These are phyloP conservation scores for Solanum piurae DNA, from an alignment of 257 asterid species.

Conservation along the genomic window DNA sequence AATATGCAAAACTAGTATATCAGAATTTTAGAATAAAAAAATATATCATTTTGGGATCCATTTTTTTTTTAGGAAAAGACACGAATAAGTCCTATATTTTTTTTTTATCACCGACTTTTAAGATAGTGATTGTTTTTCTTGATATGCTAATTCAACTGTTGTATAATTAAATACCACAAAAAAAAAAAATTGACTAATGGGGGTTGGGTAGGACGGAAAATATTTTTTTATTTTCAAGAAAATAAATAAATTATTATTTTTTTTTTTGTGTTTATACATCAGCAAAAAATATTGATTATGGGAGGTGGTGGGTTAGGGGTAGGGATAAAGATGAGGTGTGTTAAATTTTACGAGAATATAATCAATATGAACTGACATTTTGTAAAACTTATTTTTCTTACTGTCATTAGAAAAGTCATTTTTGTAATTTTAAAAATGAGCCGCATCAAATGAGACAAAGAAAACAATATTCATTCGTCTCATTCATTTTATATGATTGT, in stretches of 20 bases:
- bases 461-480: not conserved
- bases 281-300: not conserved
- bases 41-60: not conserved
- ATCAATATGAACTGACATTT: not conserved
- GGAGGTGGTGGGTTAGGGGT: not conserved
- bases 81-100: not conserved
- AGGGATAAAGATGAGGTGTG: not conserved
- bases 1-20: not conserved
- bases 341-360: not conserved
- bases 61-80: not conserved
- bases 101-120: not conserved
- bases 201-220: not conserved
- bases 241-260: too few species aligned
- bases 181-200: not conserved
- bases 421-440: not conserved
- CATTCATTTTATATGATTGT: not conserved
- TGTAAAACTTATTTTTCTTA: not conserved
- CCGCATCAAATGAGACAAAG: not conserved
- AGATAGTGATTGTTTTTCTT: not conserved
- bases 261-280: not conserved
- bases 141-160: not conserved
- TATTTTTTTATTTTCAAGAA: too few species aligned
- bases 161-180: not conserved
- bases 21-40: not conserved
- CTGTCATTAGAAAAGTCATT: not conserved